phyloP scores from a whole-genome alignment of 202 grass and related monocot genomes.

The Zizania palustris region DNA sequence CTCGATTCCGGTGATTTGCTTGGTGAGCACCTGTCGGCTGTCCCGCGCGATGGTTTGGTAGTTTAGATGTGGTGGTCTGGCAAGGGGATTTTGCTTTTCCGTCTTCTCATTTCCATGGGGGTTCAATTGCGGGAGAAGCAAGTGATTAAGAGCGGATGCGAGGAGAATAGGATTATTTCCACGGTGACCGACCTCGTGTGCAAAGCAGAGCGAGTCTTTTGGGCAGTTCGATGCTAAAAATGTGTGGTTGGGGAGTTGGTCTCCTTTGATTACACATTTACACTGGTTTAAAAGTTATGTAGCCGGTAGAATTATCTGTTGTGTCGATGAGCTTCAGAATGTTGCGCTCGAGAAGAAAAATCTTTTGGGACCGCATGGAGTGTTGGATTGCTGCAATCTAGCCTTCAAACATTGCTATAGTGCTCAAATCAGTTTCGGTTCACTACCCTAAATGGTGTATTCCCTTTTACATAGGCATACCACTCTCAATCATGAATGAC shows the following conservation, averaged over 20 bases:
- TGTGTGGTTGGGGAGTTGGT: neutral
- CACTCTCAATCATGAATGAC: neutral
- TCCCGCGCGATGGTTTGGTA: constrained; percentile 16
- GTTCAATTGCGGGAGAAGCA: neutral
- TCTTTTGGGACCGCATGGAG: neutral
- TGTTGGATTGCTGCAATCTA: constrained; percentile 10
- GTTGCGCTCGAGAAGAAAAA: neutral
- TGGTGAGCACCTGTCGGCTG: constrained; percentile 21
- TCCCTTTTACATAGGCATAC: neutral
- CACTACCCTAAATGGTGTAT: neutral
- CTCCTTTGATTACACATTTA: neutral
- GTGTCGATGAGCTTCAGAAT: neutral
- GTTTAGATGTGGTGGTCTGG: constrained; percentile 29
- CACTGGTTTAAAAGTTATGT: neutral
- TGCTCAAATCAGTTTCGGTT: neutral
- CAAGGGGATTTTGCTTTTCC: constrained; percentile 21
- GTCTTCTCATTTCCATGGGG: neutral
- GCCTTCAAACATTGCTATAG: neutral
- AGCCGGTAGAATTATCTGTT: constrained; percentile 1
- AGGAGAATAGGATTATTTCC: neutral
- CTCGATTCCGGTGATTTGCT: constrained; percentile 14
- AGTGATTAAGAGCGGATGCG: neutral
- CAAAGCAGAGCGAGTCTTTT: neutral
- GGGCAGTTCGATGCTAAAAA: neutral
- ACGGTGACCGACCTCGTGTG: neutral